Evolutionary conservation across 176 grass and related monocot species (phyloP).

Genomic region (Ananas comosus): DNA sequence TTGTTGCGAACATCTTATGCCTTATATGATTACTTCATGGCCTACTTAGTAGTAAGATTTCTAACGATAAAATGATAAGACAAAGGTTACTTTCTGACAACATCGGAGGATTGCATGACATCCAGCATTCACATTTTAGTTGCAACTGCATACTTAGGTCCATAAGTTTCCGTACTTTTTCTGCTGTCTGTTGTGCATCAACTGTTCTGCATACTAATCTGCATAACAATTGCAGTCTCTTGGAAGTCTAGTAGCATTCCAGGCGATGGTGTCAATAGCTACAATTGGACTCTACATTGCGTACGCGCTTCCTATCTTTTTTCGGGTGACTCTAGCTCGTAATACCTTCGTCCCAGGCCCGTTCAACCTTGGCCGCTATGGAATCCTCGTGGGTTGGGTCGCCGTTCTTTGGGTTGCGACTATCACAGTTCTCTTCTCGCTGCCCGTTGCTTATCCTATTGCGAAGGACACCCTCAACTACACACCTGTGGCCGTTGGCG

Average conservation of each 20-base stretch:
- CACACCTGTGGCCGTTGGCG: conserved; percentile 60
- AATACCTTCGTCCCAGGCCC: conserved; percentile 58
- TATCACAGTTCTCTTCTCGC: conserved; percentile 91
- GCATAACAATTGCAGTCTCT: conserved; percentile 39
- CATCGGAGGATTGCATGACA: too few relatives aligned
- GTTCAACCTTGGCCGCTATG: conserved; percentile 69
- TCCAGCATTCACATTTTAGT: too few relatives aligned
- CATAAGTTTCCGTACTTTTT: too few relatives aligned
- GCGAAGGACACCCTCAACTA: conserved; percentile 81
- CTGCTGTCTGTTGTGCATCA: background rate
- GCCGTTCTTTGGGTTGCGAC: conserved; percentile 94
- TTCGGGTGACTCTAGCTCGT: conserved; percentile 65
- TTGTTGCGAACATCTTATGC: too few relatives aligned
- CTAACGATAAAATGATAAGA: background rate
- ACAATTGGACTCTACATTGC: conserved; percentile 85
- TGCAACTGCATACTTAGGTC: too few relatives aligned
- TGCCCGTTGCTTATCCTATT: conserved; percentile 71
- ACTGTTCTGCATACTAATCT: background rate
- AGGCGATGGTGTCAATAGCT: conserved; percentile 97
- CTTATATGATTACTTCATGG: too few relatives aligned
- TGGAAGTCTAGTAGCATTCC: conserved; percentile 86
- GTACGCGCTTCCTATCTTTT: conserved; percentile 84
- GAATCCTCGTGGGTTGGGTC: conserved; percentile 49
- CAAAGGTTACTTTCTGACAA: background rate
- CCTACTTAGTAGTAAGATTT: background rate